Evolutionary conservation across 1,284 basidiomycete genomes (phyloP), one percentile per base, ranked within the genome.

Genomic region (Ceratobasidium sp.): DNA sequence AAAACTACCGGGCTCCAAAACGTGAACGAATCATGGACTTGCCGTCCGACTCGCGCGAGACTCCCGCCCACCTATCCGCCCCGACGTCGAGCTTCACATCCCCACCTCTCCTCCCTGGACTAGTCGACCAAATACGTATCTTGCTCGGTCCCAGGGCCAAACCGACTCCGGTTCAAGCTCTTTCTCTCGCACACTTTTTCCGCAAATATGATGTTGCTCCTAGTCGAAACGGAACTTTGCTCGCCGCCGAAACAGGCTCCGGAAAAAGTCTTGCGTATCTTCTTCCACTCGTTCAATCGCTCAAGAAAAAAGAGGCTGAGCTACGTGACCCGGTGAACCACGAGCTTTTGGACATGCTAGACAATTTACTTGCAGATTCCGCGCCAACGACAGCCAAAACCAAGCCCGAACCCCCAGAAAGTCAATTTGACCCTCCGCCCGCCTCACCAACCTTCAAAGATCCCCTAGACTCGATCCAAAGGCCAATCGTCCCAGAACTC

Each of bases 261-360:
- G 94, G 94, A 0, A 96, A 96, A 82, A 93, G 91, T 2, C 85
- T 95, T n/a, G 93, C 94, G 0, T 96, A 95, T 78, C 86, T 96
- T 41, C 84, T 96, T 1, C 94, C 94, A 0, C 79, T 96, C 57
- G 83, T 96, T 2, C 91, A 95, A 76, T 83, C 86, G 72, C 83
- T 96, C 76, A 96, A 96, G 79, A 79, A 82, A 61, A 83, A 84
- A 1, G 89, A 92, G 77, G 59, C 34, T 32, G 52, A 34, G 6
- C 43, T 10, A 45, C n/a, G n/a, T n/a, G n/a, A n/a, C n/a, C n/a
- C n/a, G n/a, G n/a, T n/a, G n/a, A n/a, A n/a, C n/a, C n/a, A n/a
- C n/a, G n/a, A n/a, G n/a, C n/a, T n/a, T n/a, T n/a, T n/a, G n/a
- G n/a, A n/a, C n/a, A n/a, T n/a, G n/a, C n/a, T n/a, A n/a, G n/a